A percentile compares a stretch with the other conserved stretches of the same genome.
phyloP scores from a whole-genome alignment of 2,329 filamentous ascomycete species.

The Aspergillus unguis region DNA sequence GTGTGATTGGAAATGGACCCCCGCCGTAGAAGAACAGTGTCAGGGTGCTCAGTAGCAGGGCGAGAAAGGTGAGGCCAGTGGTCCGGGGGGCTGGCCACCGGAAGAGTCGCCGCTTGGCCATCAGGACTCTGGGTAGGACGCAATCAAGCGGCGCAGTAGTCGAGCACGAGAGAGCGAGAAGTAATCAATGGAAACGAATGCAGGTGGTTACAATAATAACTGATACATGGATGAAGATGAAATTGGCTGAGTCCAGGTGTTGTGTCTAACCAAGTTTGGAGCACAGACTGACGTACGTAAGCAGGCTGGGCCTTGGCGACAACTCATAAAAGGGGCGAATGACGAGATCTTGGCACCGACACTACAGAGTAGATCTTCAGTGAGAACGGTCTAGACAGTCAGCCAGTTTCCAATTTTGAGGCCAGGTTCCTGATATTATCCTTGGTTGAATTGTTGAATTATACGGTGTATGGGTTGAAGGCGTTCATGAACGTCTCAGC shows the following conservation, averaged over 20 bases:
- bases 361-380: neutral
- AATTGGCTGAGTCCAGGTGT: neutral
- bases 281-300: conserved; percentile 1
- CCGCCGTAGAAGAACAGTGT: conserved; percentile 14
- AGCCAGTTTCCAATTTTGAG: neutral
- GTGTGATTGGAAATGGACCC: conserved; percentile 5
- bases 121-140: conserved; percentile 8
- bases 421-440: neutral
- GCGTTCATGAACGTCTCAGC: neutral
- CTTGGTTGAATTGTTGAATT: too few species aligned
- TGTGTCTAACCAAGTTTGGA: conserved; percentile 5
- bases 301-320: conserved; percentile 1
- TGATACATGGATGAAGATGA: conserved; percentile 6
- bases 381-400: neutral
- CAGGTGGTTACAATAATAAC: conserved; percentile 7
- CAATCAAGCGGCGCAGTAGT: neutral
- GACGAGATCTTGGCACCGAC: neutral
- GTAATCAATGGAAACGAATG: neutral
- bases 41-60: conserved; percentile 15
- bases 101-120: conserved; percentile 19
- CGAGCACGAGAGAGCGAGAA: neutral
- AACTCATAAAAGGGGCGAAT: conserved; percentile 1
- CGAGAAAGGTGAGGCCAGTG: conserved; percentile 14
- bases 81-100: conserved; percentile 20
- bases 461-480: too few species aligned